Percentiles rank a stretch among this genome's conserved stretches.
Evolutionary conservation across 768 basidiomycete species (phyloP).

Genomic region (Cystoderma amianthinum): DNA sequence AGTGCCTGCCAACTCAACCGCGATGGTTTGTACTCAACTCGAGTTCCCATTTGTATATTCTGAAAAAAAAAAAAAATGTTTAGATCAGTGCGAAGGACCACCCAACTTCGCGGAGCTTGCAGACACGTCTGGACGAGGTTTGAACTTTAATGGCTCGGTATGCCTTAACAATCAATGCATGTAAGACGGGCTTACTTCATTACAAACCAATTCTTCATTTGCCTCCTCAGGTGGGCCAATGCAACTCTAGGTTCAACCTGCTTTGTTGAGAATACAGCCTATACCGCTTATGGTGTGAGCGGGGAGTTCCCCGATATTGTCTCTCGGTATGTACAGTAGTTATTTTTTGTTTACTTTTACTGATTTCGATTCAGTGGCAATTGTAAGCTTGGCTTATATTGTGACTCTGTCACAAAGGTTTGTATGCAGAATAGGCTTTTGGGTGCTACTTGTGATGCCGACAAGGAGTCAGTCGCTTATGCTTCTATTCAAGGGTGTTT

Average conservation of each 20-base stretch:
- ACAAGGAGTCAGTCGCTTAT: conserved; percentile 35
- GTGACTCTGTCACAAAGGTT: conserved; percentile 50
- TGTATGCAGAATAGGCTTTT: conserved; percentile 56
- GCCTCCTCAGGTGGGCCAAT: conserved; percentile 68
- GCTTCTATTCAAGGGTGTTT: neutral
- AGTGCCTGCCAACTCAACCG: conserved; percentile 80
- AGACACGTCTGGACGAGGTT: conserved; percentile 59
- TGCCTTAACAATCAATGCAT: conserved; percentile 82
- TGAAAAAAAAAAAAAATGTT: neutral
- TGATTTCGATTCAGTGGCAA: conserved; percentile 43
- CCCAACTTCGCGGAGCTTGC: conserved; percentile 56
- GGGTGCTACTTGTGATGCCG: conserved; percentile 49
- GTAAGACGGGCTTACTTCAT: conserved; percentile 46
- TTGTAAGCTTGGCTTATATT: conserved; percentile 69
- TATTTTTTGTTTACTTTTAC: neutral
- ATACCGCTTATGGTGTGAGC: conserved; percentile 57
- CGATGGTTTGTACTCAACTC: conserved; percentile 69
- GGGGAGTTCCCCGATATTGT: conserved; percentile 72
- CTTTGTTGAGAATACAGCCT: conserved; percentile 72
- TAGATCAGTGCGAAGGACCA: conserved; percentile 75
- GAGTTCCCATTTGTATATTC: no score
- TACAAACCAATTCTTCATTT: neutral
- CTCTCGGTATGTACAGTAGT: conserved; percentile 49
- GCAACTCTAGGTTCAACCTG: conserved; percentile 59
- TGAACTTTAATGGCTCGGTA: conserved; percentile 76